phyloP scores from a whole-genome alignment of 768 basidiomycete genomes.

The Clavulina sp. region DNA sequence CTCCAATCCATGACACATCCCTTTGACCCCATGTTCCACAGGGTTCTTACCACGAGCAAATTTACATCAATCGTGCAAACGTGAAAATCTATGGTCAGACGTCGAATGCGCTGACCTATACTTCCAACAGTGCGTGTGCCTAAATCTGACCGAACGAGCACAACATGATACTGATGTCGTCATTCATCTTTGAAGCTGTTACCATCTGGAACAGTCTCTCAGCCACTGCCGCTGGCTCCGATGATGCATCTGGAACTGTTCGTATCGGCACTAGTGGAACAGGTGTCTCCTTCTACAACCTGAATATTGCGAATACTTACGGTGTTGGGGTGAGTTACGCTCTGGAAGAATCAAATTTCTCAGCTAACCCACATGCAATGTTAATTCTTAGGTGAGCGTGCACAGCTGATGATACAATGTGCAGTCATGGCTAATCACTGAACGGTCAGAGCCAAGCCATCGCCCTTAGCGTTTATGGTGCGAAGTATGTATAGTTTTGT shows the following conservation, averaged over 20 bases:
- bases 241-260: slow-evolving; percentile 12
- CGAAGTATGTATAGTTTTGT: neutral
- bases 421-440: no score
- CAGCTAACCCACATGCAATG: neutral
- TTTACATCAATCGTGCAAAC: slow-evolving; percentile 7
- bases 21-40: neutral
- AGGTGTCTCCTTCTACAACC: slow-evolving; percentile 11
- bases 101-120: neutral
- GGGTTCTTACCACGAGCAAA: slow-evolving; percentile 5
- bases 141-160: no score
- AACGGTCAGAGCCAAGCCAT: slow-evolving; percentile 4
- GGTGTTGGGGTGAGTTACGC: neutral
- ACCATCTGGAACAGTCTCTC: no score
- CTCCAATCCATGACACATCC: neutral
- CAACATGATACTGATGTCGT: neutral
- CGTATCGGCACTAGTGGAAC: slow-evolving; percentile 5
- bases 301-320: slow-evolving; percentile 10
- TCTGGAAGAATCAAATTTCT: neutral
- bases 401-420: no score
- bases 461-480: slow-evolving; percentile 3
- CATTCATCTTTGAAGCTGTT: slow-evolving; percentile 5
- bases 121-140: neutral
- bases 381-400: neutral
- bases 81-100: slow-evolving; percentile 10
- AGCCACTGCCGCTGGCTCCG: slow-evolving; percentile 11